Conservation (phyloP, 805 yeast genomes). For the Metschnikowia kunwiensis region DNA sequence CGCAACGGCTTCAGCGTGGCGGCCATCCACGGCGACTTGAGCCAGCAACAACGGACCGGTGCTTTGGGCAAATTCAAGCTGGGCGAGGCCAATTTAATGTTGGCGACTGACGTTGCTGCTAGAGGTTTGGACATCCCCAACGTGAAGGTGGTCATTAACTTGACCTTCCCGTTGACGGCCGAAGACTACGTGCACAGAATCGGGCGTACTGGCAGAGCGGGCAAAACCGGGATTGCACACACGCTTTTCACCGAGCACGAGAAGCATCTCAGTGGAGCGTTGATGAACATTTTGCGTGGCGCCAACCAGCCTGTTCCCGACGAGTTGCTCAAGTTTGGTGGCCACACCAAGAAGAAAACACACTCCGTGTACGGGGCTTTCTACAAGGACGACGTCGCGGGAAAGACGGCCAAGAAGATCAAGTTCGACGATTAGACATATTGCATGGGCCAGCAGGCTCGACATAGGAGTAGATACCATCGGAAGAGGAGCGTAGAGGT, state of each 20-base stretch:
- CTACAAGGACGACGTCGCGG: constrained; percentile 86
- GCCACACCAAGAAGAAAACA: constrained; percentile 96
- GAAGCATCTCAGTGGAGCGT: constrained; percentile 92
- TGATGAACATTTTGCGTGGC: constrained; percentile 86
- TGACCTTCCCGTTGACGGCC: constrained; percentile 93
- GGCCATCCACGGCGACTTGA: constrained; percentile 94
- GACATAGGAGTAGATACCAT: neutral
- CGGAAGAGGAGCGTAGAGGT: neutral
- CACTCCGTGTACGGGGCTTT: constrained; percentile 98
- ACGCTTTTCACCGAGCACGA: constrained; percentile 96
- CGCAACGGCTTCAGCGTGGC: constrained; percentile 78
- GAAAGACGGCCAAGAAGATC: constrained; percentile 83
- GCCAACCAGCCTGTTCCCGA: constrained; percentile 96
- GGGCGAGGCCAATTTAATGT: constrained; percentile 69
- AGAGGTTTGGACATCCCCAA: constrained; percentile 97
- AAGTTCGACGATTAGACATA: constrained; percentile 52
- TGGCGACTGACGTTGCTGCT: constrained; percentile 98
- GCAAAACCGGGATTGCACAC: constrained; percentile 90
- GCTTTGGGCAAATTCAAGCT: constrained; percentile 83
- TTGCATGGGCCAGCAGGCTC: neutral
- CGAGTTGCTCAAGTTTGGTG: constrained; percentile 90
- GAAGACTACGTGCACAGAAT: constrained; percentile 97
- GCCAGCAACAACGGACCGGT: constrained; percentile 86
- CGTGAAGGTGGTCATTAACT: constrained; percentile 89
- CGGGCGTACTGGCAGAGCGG: constrained; percentile 98